Evolutionary conservation across 768 basidiomycete species (phyloP).

Genomic region (Amanita exitialis): DNA sequence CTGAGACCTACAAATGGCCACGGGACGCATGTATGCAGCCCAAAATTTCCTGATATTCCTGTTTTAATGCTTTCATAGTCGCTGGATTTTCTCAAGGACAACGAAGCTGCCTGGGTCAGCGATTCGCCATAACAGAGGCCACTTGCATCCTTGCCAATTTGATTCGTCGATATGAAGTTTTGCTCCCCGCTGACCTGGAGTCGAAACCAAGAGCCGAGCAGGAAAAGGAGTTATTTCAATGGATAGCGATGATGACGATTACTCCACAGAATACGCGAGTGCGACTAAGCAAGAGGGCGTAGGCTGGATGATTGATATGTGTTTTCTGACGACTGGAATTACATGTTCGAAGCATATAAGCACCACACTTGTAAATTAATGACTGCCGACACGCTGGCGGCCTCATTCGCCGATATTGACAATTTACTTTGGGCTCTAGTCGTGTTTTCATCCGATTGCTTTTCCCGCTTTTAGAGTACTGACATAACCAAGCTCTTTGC

Average conservation of each 20-base stretch:
- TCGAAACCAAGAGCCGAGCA: slow-evolving; percentile 22
- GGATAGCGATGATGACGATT: slow-evolving; percentile 25
- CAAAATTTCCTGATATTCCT: background rate
- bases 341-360: too few species aligned
- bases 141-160: slow-evolving; percentile 32
- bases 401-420: too few species aligned
- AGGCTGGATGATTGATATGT: too few species aligned
- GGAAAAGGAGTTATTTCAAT: slow-evolving; percentile 21
- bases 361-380: too few species aligned
- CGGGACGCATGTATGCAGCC: slow-evolving; percentile 37
- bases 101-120: slow-evolving; percentile 39
- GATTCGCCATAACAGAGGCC: slow-evolving; percentile 33
- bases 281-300: slow-evolving; percentile 6
- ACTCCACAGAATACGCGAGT: slow-evolving; percentile 22
- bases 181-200: slow-evolving; percentile 23
- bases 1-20: slow-evolving; percentile 38
- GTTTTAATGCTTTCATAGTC: slow-evolving; percentile 12
- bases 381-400: too few species aligned
- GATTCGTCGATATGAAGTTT: slow-evolving; percentile 29
- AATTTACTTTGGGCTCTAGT: too few species aligned
- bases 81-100: slow-evolving; percentile 35
- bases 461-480: too few species aligned
- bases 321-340: too few species aligned
- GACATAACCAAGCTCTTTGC: too few species aligned
- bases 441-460: too few species aligned